Evolutionary conservation across 73 alveolate genomes (phyloP), one percentile per base, ranked within the genome.

Genomic region (Paramecium sonneborni): DNA sequence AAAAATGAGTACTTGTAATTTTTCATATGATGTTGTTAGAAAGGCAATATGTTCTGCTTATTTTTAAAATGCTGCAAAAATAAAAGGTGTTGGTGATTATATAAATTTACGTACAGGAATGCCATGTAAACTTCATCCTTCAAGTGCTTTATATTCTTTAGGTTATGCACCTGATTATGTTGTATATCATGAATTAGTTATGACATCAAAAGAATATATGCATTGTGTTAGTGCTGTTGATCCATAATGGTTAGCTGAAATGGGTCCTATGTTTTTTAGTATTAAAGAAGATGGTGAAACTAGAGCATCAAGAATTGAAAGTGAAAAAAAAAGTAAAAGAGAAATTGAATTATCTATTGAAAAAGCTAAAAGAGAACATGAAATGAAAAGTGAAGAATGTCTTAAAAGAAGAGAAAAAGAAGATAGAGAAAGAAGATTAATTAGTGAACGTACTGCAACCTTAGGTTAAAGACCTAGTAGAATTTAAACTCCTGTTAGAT

Each of bases 141-240:
- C 99, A 34, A 98, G 99, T 94, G 99, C 99, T 3, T 92, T 99
- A 70, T 99, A 97, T 90, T 97, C 99, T 55, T 95, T 99, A 28
- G 99, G 99, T 62, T 98, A 98, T 94, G 98, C 99, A 20, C 99
- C 99, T n/a, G 99, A 99, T 93, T 99, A 99, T 93, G 99, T 99
- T 21, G 99, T 99, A 38, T 99, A 99, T 93, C 99, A 99, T 94
- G 99, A 99, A 94, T 94, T 98, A 79, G 97, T 97, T 9, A 97
- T 98, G 99, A 98, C 99, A n/a, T 94, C 99, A 21, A 98, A 97
- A 94, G 99, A 98, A 92, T 99, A 99, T 94, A 99, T 99, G 99
- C 98, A 97, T 86, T 97, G 99, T 74, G 99, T 99, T 34, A 99
- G 99, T 5, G 99, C 99, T 32, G 99, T 99, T 34, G 99, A 99